Evolutionary conservation across 2,329 filamentous ascomycete genomes (phyloP).

Genomic region (Nemania bipapillata): DNA sequence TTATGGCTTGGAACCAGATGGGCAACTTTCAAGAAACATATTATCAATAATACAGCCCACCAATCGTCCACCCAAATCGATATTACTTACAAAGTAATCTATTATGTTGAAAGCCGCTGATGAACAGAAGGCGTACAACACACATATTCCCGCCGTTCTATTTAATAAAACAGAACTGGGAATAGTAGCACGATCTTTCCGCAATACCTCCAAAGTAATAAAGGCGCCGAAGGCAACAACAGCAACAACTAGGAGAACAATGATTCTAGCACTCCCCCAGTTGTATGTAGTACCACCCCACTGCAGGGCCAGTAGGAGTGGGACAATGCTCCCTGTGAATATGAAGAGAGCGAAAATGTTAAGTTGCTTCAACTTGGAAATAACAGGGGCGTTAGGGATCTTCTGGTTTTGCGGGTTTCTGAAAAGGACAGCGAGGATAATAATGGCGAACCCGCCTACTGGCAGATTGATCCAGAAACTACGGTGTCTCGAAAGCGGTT

Average conservation of each 20-base stretch:
- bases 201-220: slow-evolving; percentile 11
- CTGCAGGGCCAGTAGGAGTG: slow-evolving; percentile 44
- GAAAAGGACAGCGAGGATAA: slow-evolving; percentile 30
- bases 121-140: slow-evolving; percentile 30
- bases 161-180: slow-evolving; percentile 27
- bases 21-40: slow-evolving; percentile 22
- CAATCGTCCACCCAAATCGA: not conserved
- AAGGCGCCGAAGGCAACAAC: slow-evolving; percentile 14
- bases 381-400: slow-evolving; percentile 9
- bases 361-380: slow-evolving; percentile 38
- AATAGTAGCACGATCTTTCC: slow-evolving; percentile 31
- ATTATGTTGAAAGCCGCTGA: slow-evolving; percentile 30
- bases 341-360: slow-evolving; percentile 41
- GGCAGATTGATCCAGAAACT: slow-evolving; percentile 38
- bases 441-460: slow-evolving; percentile 28
- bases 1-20: slow-evolving; percentile 36
- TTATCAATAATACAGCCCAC: not conserved
- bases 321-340: slow-evolving; percentile 43
- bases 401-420: slow-evolving; percentile 27
- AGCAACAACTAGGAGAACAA: slow-evolving; percentile 29
- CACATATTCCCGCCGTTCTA: slow-evolving; percentile 26
- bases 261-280: slow-evolving; percentile 23
- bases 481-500: not conserved
- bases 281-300: slow-evolving; percentile 45
- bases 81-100: slow-evolving; percentile 32